Evolutionary conservation across 2,329 filamentous ascomycete genomes (phyloP).

Genomic region (Lecanicillium sp.): DNA sequence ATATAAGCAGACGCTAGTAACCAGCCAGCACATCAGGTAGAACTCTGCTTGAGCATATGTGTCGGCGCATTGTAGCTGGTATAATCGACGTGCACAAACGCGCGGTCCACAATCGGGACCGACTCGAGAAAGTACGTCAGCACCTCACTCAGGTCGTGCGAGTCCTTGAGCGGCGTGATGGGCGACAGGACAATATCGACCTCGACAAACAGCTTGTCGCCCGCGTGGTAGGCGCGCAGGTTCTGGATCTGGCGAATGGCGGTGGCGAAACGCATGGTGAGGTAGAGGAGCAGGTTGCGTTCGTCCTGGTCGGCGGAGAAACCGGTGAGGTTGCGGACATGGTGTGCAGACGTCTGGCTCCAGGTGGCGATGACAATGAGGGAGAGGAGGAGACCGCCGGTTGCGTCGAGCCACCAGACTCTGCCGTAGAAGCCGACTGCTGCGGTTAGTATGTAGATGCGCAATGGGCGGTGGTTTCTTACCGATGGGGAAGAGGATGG

Average conservation of each 20-base stretch:
- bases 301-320: slow-evolving; percentile 73
- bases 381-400: slow-evolving; percentile 72
- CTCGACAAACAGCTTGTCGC: slow-evolving; percentile 74
- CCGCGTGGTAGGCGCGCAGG: slow-evolving; percentile 75
- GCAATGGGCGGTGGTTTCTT: slow-evolving; percentile 18
- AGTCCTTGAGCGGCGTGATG: slow-evolving; percentile 66
- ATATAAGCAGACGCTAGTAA: too few relatives aligned
- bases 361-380: slow-evolving; percentile 73
- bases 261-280: slow-evolving; percentile 89
- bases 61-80: slow-evolving; percentile 54
- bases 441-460: background rate
- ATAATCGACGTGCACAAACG: slow-evolving; percentile 62
- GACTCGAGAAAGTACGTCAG: slow-evolving; percentile 80
- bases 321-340: slow-evolving; percentile 75
- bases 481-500: slow-evolving; percentile 76
- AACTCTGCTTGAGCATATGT: slow-evolving; percentile 38
- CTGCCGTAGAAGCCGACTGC: slow-evolving; percentile 63
- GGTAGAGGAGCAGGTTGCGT: slow-evolving; percentile 77
- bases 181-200: slow-evolving; percentile 80
- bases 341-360: slow-evolving; percentile 63
- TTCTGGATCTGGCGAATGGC: slow-evolving; percentile 82
- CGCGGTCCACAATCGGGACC: slow-evolving; percentile 68
- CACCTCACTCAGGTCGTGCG: slow-evolving; percentile 70
- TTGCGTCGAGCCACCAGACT: slow-evolving; percentile 78
- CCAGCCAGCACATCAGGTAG: background rate